Evolutionary conservation across 768 basidiomycete species (phyloP).

Genomic region (Phlebiopsis gigantea): DNA sequence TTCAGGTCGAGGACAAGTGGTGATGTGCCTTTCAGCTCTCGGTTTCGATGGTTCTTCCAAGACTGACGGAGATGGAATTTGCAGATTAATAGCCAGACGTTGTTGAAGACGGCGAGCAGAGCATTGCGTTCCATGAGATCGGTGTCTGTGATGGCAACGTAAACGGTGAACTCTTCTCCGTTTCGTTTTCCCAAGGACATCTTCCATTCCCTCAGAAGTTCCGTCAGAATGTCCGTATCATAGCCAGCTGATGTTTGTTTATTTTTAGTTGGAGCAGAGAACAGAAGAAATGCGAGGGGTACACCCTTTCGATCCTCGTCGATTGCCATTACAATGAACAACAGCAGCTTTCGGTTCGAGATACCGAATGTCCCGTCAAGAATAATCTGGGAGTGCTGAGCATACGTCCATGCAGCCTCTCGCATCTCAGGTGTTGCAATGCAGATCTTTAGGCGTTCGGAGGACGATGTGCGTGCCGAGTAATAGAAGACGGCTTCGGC

Average conservation of each 20-base stretch:
- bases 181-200: conserved; percentile 5
- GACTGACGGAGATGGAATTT: conserved; percentile 33
- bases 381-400: conserved; percentile 14
- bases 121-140: conserved; percentile 29
- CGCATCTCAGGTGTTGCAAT: conserved; percentile 11
- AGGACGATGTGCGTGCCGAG: conserved; percentile 11
- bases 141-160: conserved; percentile 29
- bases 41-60: conserved; percentile 23
- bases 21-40: not conserved
- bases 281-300: conserved; percentile 17
- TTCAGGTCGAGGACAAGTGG: not conserved
- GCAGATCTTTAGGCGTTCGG: conserved; percentile 22
- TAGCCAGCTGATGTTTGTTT: conserved; percentile 14
- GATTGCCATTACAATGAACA: conserved; percentile 18
- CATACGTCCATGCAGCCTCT: conserved; percentile 17
- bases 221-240: conserved; percentile 11
- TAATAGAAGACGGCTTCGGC: conserved; percentile 23
- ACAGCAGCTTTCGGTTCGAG: conserved; percentile 11
- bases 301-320: conserved; percentile 13
- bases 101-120: conserved; percentile 25
- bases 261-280: conserved; percentile 16
- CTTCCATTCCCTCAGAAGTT: conserved; percentile 25
- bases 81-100: conserved; percentile 30
- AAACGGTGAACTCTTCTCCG: conserved; percentile 16
- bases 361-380: conserved; percentile 19